A percentile compares a stretch with the other conserved stretches of the same genome.
phyloP scores from a whole-genome alignment of 2,329 filamentous ascomycete genomes.

The Paracorniculantispora psalliotae region DNA sequence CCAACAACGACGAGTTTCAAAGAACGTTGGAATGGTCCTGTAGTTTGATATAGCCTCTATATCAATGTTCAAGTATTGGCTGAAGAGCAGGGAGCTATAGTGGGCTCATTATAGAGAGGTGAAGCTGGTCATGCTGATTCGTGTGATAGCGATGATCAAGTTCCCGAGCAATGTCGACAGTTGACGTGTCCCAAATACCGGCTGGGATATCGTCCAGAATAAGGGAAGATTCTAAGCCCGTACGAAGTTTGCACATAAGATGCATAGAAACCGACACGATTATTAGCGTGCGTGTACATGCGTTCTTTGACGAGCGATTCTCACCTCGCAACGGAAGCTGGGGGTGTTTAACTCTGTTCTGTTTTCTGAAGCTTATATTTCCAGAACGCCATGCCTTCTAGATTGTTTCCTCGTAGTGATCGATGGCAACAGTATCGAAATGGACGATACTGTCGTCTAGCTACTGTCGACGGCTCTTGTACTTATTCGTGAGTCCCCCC shows the following conservation, averaged over 20 bases:
- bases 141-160: constrained; percentile 11
- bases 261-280: constrained; percentile 14
- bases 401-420: constrained; percentile 15
- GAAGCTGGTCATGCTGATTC: constrained; percentile 8
- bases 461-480: constrained; percentile 14
- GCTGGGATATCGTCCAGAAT: constrained; percentile 11
- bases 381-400: constrained; percentile 16
- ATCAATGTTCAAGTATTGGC: constrained; percentile 11
- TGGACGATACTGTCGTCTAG: constrained; percentile 14
- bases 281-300: no score
- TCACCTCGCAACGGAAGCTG: constrained; percentile 15
- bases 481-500: constrained; percentile 17
- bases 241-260: constrained; percentile 15
- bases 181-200: constrained; percentile 8
- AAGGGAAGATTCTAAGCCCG: constrained; percentile 12
- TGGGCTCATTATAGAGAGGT: constrained; percentile 10
- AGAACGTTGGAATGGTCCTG: constrained; percentile 12
- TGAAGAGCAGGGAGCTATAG: constrained; percentile 15
- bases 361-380: constrained; percentile 16
- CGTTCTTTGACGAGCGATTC: no score
- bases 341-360: constrained; percentile 13
- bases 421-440: constrained; percentile 13
- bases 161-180: constrained; percentile 12
- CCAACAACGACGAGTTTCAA: constrained; percentile 12
- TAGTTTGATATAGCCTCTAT: constrained; percentile 13